A percentile compares a stretch with the other conserved stretches of the same genome.
These are phyloP conservation scores for Camelina sativa DNA, from an alignment of 345 rosid species.

Conservation along the genomic window DNA sequence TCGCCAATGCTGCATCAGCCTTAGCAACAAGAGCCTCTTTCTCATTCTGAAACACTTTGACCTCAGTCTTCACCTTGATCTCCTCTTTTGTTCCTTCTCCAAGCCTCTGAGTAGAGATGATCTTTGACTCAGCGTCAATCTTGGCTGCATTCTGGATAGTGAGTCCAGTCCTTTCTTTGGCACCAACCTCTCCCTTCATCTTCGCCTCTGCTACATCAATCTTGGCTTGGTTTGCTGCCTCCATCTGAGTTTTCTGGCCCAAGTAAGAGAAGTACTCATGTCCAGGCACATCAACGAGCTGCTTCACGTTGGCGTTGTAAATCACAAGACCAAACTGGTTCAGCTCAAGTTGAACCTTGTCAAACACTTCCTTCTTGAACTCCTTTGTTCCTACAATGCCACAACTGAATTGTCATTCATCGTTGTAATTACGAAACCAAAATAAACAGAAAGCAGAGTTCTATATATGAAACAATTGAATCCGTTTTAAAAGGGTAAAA, in stretches of 20 bases:
- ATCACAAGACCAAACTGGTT: slow-evolving; percentile 77
- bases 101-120: slow-evolving; percentile 56
- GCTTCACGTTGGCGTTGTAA: slow-evolving; percentile 82
- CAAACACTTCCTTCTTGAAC: slow-evolving; percentile 76
- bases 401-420: neutral
- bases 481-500: neutral
- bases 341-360: slow-evolving; percentile 77
- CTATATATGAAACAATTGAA: too few relatives aligned
- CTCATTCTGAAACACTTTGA: slow-evolving; percentile 69
- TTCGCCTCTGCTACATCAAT: slow-evolving; percentile 76
- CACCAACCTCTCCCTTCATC: slow-evolving; percentile 85
- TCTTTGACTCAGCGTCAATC: slow-evolving; percentile 79
- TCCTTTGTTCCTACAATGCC: slow-evolving; percentile 55
- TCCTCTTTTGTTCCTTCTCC: slow-evolving; percentile 80
- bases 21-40: slow-evolving; percentile 74
- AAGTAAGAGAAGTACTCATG: slow-evolving; percentile 61
- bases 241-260: slow-evolving; percentile 90
- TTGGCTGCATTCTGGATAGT: slow-evolving; percentile 80
- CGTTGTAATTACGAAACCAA: neutral
- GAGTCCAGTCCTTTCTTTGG: slow-evolving; percentile 59
- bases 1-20: slow-evolving; percentile 67
- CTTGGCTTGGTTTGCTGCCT: slow-evolving; percentile 82
- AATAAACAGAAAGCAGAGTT: neutral
- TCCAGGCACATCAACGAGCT: slow-evolving; percentile 57
- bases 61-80: slow-evolving; percentile 62